Base-by-base conservation (phyloP, 176 grass and related monocot genomes). In the Phragmites australis region DNA sequence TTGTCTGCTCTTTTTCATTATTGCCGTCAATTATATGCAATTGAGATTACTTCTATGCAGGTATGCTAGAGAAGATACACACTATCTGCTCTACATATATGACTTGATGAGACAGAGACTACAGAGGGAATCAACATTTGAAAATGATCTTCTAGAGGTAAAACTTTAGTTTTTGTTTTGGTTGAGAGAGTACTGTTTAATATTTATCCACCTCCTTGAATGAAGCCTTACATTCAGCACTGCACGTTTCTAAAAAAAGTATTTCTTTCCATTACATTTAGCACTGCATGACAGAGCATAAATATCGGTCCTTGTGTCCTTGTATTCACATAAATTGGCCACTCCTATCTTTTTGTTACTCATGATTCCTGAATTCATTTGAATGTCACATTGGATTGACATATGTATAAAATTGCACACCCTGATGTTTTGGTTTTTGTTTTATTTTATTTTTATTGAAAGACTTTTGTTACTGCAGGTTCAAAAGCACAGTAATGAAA, bases 21-120 rank as follows among this genome's bases (percentile, higher is more conserved):
- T 65, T 68, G 41, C 39, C 1, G 16, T 44, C 70, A 78, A 25
- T 26, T 82, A 41, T 87, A 77, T 80, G 6, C 26, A 76, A 64
- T 31, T 71, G 70, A 49, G n/a, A 41, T 71, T 77, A 67, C 56
- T 84, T 48, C 52, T 81, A 64, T 70, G 48, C 74, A 98, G 95
- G 85, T 98, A 99, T 81, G 96, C 88, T 39, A 99, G 96, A 91
- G 96, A 99, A 95, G 96, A 99, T 81, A 95, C 96, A 72, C 96
- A 99, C 82, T 95, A 93, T 77, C 86, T 99, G 52, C 80, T 95
- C 10, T 89, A 95, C 78, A 91, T 99, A 89, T 93, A 91, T 89
- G 96, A 99, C 79, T 65, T 93, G 72, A 99, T 99, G 96, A 95
- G 78, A 89, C 55, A 76, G 39, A 92, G 70, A 82, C 80, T 99